phyloP scores from a whole-genome alignment of 495 filamentous ascomycete genomes.

The Mycothermus thermophilus region DNA sequence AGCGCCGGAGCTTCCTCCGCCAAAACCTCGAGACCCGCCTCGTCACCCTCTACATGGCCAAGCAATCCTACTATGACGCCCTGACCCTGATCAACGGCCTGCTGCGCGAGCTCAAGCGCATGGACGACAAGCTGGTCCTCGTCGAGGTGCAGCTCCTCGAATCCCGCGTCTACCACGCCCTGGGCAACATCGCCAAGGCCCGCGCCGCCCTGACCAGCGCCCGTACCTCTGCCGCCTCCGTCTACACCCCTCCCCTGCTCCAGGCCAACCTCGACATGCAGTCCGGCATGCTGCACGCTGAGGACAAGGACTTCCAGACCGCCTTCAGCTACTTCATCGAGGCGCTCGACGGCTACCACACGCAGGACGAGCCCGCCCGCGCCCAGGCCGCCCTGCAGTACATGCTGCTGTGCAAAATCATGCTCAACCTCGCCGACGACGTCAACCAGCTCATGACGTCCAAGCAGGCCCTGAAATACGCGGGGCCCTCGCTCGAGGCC shows the following conservation, averaged over 20 bases:
- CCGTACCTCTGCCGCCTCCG: slow-evolving; percentile 84
- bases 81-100: slow-evolving; percentile 92
- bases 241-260: slow-evolving; percentile 89
- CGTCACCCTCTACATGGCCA: slow-evolving; percentile 85
- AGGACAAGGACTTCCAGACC: slow-evolving; percentile 97
- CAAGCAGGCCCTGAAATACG: slow-evolving; percentile 93
- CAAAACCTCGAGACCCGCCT: slow-evolving; percentile 96
- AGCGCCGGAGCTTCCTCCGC: slow-evolving; percentile 85
- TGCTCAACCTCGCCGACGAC: slow-evolving; percentile 93
- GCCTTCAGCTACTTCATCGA: slow-evolving; percentile 99
- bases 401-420: slow-evolving; percentile 99
- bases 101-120: slow-evolving; percentile 85
- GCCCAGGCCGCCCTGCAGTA: slow-evolving; percentile 92
- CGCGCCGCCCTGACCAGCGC: slow-evolving; percentile 90
- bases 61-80: slow-evolving; percentile 91
- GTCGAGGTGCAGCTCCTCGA: slow-evolving; percentile 99
- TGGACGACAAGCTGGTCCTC: slow-evolving; percentile 95
- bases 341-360: slow-evolving; percentile 89
- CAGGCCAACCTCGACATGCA: slow-evolving; percentile 98
- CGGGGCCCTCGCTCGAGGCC: slow-evolving; percentile 83
- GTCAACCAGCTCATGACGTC: slow-evolving; percentile 82
- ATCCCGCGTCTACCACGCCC: slow-evolving; percentile 90
- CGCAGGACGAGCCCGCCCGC: slow-evolving; percentile 71
- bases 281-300: slow-evolving; percentile 93
- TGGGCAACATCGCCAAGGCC: slow-evolving; percentile 92